phyloP scores from a whole-genome alignment of 345 rosid genomes.

The Abelmoschus esculentus region DNA sequence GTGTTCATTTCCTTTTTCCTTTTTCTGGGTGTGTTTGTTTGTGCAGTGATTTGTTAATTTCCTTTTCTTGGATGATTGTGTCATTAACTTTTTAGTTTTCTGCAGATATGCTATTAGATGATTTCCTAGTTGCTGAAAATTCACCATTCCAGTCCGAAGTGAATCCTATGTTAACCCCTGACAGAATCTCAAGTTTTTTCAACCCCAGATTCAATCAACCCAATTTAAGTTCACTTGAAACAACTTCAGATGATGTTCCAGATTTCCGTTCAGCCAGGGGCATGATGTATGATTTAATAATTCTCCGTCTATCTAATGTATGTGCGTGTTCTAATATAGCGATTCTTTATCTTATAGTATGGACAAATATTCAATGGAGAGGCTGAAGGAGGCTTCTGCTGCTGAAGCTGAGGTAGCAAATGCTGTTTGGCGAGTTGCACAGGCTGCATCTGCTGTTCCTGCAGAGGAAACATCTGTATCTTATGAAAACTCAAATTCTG shows the following conservation, averaged over 20 bases:
- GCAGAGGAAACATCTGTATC: constrained; percentile 68
- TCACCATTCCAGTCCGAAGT: constrained; percentile 66
- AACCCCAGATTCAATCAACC: constrained; percentile 37
- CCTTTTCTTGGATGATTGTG: neutral
- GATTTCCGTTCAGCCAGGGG: constrained; percentile 40
- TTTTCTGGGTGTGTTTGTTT: neutral
- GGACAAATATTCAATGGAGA: constrained; percentile 79
- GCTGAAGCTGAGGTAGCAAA: constrained; percentile 96
- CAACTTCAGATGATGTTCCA: constrained; percentile 35
- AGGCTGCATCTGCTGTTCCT: constrained; percentile 51
- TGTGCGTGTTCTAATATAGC: neutral
- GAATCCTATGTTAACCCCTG: constrained; percentile 51
- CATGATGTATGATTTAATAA: constrained; percentile 43
- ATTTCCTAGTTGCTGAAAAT: constrained; percentile 87
- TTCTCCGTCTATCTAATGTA: neutral
- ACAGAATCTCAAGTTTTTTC: constrained; percentile 48
- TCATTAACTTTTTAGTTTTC: constrained; percentile 7
- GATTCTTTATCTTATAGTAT: constrained; percentile 39
- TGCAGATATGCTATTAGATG: constrained; percentile 78
- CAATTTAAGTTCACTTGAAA: constrained; percentile 30
- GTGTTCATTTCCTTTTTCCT: neutral
- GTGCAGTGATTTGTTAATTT: neutral
- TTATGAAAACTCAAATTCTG: constrained; percentile 62
- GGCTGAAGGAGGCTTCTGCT: constrained; percentile 91
- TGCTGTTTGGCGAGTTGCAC: constrained; percentile 98